Conservation (phyloP, 2,329 filamentous ascomycete genomes). For the Colletotrichum echinochloae region DNA sequence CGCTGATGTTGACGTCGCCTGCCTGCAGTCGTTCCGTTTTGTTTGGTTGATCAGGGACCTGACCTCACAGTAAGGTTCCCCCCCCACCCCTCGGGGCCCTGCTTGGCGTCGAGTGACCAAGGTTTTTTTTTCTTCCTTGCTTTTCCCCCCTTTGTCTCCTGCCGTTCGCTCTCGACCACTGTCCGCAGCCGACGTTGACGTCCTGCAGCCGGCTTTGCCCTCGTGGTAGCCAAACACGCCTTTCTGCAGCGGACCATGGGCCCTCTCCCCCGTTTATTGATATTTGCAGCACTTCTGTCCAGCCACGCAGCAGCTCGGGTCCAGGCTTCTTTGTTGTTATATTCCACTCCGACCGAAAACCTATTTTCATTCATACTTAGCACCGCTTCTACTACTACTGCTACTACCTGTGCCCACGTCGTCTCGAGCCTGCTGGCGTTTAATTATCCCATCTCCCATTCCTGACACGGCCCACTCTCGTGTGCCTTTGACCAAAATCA, state of each 20-base stretch:
- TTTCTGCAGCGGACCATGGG: constrained; percentile 6
- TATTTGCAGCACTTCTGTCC: not conserved
- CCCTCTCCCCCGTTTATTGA: constrained; percentile 12
- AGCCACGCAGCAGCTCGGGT: not conserved
- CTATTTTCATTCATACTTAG: too few relatives aligned
- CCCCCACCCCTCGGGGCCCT: not conserved
- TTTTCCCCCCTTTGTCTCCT: not conserved
- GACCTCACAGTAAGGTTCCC: not conserved
- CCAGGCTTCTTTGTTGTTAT: not conserved
- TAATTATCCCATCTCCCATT: not conserved
- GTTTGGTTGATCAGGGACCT: constrained; percentile 7
- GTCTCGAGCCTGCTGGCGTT: not conserved
- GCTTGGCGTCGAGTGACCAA: not conserved
- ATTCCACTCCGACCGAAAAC: not conserved
- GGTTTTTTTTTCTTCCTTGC: not conserved
- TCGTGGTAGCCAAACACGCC: constrained; percentile 30
- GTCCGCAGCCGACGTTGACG: constrained; percentile 12
- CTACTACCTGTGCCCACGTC: not conserved
- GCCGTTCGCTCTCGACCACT: constrained; percentile 3
- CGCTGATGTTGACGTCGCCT: constrained; percentile 11
- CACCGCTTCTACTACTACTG: not conserved
- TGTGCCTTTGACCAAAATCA: constrained; percentile 2
- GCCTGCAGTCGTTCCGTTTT: constrained; percentile 5
- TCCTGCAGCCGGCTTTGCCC: constrained; percentile 20
- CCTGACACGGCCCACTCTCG: not conserved